Evolutionary conservation across 805 yeast genomes (phyloP).

Genomic region (Pichia manshurica): DNA sequence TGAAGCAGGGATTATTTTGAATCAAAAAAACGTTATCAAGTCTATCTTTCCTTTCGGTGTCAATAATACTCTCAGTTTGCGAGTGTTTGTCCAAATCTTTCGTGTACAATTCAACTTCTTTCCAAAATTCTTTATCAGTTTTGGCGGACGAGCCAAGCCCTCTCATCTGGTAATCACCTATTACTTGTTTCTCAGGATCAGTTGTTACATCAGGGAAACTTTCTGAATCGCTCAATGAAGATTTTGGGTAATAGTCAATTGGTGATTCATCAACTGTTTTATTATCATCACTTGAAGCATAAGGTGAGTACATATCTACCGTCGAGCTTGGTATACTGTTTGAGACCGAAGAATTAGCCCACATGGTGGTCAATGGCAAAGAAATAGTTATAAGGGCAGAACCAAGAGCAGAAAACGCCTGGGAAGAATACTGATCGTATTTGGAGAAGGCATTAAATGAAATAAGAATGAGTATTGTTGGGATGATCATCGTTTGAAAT

Average conservation of each 20-base stretch:
- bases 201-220: neutral
- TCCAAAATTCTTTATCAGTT: conserved; percentile 26
- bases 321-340: conserved; percentile 37
- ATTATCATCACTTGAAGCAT: conserved; percentile 11
- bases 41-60: neutral
- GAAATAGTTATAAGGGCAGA: conserved; percentile 61
- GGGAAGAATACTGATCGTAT: conserved; percentile 21
- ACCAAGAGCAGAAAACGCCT: conserved; percentile 47
- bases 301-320: conserved; percentile 22
- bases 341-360: conserved; percentile 73
- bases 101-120: conserved; percentile 28
- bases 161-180: conserved; percentile 6
- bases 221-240: conserved; percentile 3
- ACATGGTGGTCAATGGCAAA: conserved; percentile 77
- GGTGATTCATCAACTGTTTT: conserved; percentile 8
- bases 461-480: conserved; percentile 61
- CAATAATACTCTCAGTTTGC: neutral
- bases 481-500: conserved; percentile 73
- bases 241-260: conserved; percentile 5
- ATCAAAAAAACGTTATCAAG: neutral
- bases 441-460: conserved; percentile 30
- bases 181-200: neutral
- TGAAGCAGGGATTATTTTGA: neutral
- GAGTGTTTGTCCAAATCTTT: conserved; percentile 23
- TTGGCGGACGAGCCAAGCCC: conserved; percentile 11